phyloP scores from a whole-genome alignment of 306 rosid species.

The Psophocarpus tetragonolobus region DNA sequence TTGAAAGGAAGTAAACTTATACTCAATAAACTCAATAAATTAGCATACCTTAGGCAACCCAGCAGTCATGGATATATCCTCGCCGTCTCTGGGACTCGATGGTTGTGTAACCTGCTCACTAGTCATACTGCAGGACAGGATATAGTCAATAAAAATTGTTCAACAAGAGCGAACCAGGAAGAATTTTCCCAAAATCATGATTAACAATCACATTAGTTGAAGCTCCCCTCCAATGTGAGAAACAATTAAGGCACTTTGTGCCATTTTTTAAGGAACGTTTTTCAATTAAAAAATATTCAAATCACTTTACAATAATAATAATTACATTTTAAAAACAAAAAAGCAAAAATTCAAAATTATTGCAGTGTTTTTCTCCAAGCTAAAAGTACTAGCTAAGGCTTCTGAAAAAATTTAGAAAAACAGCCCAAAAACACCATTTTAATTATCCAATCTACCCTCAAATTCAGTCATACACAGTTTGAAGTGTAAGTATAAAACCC shows the following conservation, averaged over 20 bases:
- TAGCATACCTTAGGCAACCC: slow-evolving; percentile 80
- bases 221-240: neutral
- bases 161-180: slow-evolving; percentile 6
- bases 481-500: slow-evolving; percentile 7
- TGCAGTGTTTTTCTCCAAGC: neutral
- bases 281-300: neutral
- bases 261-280: neutral
- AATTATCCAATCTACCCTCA: neutral
- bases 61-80: slow-evolving; percentile 67
- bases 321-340: neutral
- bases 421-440: neutral
- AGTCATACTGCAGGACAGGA: slow-evolving; percentile 70
- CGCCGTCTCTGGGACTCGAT: slow-evolving; percentile 97
- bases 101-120: slow-evolving; percentile 77
- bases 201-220: neutral
- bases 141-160: slow-evolving; percentile 3
- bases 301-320: neutral
- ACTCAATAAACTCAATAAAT: slow-evolving; percentile 30
- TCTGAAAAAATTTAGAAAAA: neutral
- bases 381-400: neutral
- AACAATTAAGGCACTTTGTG: neutral
- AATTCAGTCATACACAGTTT: neutral
- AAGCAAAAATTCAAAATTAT: neutral
- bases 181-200: slow-evolving; percentile 3
- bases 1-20: slow-evolving; percentile 28